Percentiles rank a stretch among this genome's conserved stretches.
Conservation (phyloP, 2,329 filamentous ascomycete genomes). For the Nannizziopsis arthrosporioides region DNA sequence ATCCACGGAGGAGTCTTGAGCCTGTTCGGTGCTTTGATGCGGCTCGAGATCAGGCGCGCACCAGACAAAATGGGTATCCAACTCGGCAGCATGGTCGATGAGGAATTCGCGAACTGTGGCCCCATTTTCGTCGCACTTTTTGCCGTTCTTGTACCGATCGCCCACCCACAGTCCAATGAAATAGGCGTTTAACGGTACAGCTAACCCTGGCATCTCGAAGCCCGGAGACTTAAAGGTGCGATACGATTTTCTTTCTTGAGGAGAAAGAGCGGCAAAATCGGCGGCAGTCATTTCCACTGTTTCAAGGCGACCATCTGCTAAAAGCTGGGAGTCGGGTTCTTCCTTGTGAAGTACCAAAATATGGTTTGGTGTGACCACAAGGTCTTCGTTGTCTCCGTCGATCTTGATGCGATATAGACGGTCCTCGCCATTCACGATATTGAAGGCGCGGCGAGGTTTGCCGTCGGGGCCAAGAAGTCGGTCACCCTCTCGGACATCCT, state of each 20-base stretch:
- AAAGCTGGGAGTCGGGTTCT: conserved; percentile 17
- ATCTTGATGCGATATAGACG: conserved; percentile 41
- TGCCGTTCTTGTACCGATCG: conserved; percentile 10
- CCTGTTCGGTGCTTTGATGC: neutral
- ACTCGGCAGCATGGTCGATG: conserved; percentile 11
- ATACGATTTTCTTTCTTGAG: conserved; percentile 28
- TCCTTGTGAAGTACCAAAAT: conserved; percentile 37
- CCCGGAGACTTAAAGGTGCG: conserved; percentile 28
- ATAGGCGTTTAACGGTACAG: conserved; percentile 17
- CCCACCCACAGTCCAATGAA: conserved; percentile 19
- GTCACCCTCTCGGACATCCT: conserved; percentile 41
- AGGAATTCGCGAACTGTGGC: conserved; percentile 13
- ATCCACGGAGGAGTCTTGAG: neutral
- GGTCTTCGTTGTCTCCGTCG: conserved; percentile 33
- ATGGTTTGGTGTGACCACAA: conserved; percentile 41
- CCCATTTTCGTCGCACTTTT: conserved; percentile 7
- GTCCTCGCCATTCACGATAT: conserved; percentile 39
- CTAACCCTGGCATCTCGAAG: conserved; percentile 21
- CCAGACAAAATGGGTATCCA: conserved; percentile 11
- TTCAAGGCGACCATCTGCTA: conserved; percentile 24
- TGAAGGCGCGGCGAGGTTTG: conserved; percentile 38
- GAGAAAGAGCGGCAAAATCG: conserved; percentile 33
- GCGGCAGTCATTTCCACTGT: conserved; percentile 39
- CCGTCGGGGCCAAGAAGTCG: conserved; percentile 41
- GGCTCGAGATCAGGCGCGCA: neutral